Base-by-base conservation (phyloP, 805 yeast species). In the Candida koratica region DNA sequence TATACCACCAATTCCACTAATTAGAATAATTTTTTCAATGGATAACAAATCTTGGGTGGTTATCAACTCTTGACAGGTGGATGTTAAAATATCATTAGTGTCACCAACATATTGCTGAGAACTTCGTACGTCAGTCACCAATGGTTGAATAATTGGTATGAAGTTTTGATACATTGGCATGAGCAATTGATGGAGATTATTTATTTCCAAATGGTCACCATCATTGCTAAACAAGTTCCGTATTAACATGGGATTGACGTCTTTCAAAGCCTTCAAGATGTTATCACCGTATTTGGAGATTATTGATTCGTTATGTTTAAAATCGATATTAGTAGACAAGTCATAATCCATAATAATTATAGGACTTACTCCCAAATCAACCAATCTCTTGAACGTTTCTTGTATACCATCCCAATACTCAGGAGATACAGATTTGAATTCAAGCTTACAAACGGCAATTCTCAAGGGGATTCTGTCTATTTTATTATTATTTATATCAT, bases 1-100 rank as follows among this genome's bases (percentile, higher is more conserved):
- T 5, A 87, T 81, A 0, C 99, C 99, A 1, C 99, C 99, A 13
- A 73, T 55, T 1, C 79, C 75, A 49, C 88, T 97, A 19, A 93
- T 64, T 43, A 81, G 78, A 6, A 90, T 75, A 18, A 90, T 60
- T 47, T 93, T 93, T 44, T 93, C 98, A 28, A 93, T 73, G 0
- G 80, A 66, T n/a, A 68, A 54, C 17, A 68, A 44, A 32, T 61
- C 61, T 41, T 13, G 51, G 41, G 33, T 22, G 4, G 52, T 43
- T 22, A 60, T 37, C 14, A 65, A 42, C 22, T 55, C 39, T 5
- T 56, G 33, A 30, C 61, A 49, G 4, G 65, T 35, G 10, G 47
- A 43, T 29, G 38, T 43, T 20, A 67, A 39, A 5, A 65, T 48
- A n/a, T 49, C 41, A 34, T 55, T 49, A 6, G 52, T 39, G 6